Evolutionary conservation across 192 early-diverging fungal genomes (phyloP).

Genomic region (Chytriomyces hyalinus): DNA sequence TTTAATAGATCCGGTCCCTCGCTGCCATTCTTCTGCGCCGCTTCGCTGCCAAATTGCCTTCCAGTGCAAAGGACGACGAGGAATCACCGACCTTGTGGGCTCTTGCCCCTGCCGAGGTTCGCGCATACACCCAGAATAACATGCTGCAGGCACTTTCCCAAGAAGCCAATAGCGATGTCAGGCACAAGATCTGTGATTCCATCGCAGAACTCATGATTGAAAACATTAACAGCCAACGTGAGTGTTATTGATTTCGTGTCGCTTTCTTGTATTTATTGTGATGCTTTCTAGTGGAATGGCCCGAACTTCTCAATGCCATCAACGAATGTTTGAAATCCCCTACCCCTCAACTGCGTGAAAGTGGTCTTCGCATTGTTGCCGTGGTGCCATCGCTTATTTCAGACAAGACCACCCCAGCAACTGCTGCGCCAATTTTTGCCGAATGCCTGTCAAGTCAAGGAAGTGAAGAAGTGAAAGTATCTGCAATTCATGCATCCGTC

Average conservation of each 20-base stretch:
- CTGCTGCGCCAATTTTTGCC: constrained; percentile 74
- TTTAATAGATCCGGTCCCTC: constrained; percentile 66
- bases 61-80: constrained; percentile 55
- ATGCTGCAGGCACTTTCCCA: constrained; percentile 79
- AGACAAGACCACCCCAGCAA: constrained; percentile 67
- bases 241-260: constrained; percentile 1
- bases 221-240: constrained; percentile 23
- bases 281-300: constrained; percentile 70
- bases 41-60: constrained; percentile 48
- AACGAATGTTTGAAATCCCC: constrained; percentile 82
- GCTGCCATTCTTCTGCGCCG: constrained; percentile 73
- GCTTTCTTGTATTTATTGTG: background rate
- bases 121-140: constrained; percentile 72
- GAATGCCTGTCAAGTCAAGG: constrained; percentile 74
- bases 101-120: constrained; percentile 66
- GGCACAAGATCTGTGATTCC: constrained; percentile 94
- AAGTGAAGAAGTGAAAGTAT: constrained; percentile 50
- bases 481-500: constrained; percentile 62
- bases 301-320: constrained; percentile 77
- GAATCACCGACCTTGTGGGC: constrained; percentile 72
- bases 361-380: constrained; percentile 89
- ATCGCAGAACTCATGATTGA: constrained; percentile 82
- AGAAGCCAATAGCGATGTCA: constrained; percentile 73
- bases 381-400: constrained; percentile 79
- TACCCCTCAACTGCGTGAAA: constrained; percentile 78